Percentiles rank a stretch among this genome's conserved stretches.
Evolutionary conservation across 192 early-diverging fungal genomes (phyloP).

Genomic region (Umbelopsis sp.): DNA sequence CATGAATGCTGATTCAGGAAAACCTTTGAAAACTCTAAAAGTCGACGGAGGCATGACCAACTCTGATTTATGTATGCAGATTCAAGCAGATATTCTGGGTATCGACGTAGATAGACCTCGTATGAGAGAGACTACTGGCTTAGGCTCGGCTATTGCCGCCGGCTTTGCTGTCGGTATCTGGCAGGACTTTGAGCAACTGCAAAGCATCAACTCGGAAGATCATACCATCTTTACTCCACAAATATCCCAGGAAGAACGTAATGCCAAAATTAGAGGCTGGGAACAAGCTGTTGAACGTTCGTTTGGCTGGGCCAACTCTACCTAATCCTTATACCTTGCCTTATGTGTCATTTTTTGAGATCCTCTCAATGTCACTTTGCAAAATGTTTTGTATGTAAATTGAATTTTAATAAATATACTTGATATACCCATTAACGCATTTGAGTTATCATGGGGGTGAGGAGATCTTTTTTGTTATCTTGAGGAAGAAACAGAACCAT

Average conservation of each 20-base stretch:
- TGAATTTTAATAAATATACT: conserved; percentile 16
- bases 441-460: too few species aligned
- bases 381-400: conserved; percentile 5
- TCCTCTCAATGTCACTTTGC: not conserved
- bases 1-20: conserved; percentile 81
- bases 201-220: conserved; percentile 53
- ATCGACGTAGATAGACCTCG: conserved; percentile 80
- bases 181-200: conserved; percentile 55
- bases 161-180: conserved; percentile 75
- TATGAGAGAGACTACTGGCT: conserved; percentile 91
- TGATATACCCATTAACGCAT: conserved; percentile 11
- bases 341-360: not conserved
- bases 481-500: too few species aligned
- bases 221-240: conserved; percentile 49
- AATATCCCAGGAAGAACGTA: conserved; percentile 58
- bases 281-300: conserved; percentile 75
- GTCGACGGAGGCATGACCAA: conserved; percentile 97
- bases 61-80: conserved; percentile 90
- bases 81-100: conserved; percentile 84
- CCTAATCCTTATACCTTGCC: not conserved
- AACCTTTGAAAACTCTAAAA: conserved; percentile 69
- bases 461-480: too few species aligned
- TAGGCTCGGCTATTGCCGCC: conserved; percentile 91
- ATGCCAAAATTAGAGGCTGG: conserved; percentile 66
- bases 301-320: conserved; percentile 55